Conservation (phyloP, 2,329 filamentous ascomycete genomes). For the Penicillium sp. region DNA sequence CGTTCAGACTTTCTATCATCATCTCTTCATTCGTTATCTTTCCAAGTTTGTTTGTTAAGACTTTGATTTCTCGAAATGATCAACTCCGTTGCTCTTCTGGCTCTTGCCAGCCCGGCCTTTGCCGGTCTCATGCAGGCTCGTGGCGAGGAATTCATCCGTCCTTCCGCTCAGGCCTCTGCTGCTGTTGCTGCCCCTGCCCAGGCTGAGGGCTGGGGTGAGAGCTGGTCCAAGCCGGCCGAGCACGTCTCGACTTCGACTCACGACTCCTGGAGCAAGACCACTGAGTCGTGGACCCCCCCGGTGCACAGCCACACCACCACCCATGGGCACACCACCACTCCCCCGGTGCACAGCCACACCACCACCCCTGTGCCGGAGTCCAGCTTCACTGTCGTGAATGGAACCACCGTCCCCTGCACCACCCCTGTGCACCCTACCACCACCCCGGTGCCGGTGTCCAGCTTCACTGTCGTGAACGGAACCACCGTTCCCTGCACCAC, state of each 20-base stretch:
- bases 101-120: conserved; percentile 36
- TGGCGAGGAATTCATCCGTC: conserved; percentile 15
- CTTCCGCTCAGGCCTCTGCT: conserved; percentile 6
- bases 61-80: conserved; percentile 34
- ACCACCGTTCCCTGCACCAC: not conserved
- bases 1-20: conserved; percentile 6
- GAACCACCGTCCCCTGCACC: not conserved
- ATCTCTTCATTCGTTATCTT: conserved; percentile 24
- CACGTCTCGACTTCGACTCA: conserved; percentile 2
- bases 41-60: conserved; percentile 15
- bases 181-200: conserved; percentile 2
- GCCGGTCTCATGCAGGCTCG: conserved; percentile 34
- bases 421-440: not conserved
- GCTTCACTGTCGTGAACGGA: too few relatives aligned
- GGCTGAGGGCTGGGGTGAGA: conserved; percentile 8
- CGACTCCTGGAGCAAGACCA: conserved; percentile 5
- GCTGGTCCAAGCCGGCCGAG: conserved; percentile 10
- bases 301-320: not conserved
- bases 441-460: too few relatives aligned
- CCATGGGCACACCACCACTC: not conserved
- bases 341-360: not conserved
- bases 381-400: too few relatives aligned
- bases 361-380: not conserved
- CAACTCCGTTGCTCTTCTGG: conserved; percentile 36
- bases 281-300: conserved; percentile 4